Evolutionary conservation across 352 stramenopile species (phyloP).

Genomic region (Phytophthora pini): DNA sequence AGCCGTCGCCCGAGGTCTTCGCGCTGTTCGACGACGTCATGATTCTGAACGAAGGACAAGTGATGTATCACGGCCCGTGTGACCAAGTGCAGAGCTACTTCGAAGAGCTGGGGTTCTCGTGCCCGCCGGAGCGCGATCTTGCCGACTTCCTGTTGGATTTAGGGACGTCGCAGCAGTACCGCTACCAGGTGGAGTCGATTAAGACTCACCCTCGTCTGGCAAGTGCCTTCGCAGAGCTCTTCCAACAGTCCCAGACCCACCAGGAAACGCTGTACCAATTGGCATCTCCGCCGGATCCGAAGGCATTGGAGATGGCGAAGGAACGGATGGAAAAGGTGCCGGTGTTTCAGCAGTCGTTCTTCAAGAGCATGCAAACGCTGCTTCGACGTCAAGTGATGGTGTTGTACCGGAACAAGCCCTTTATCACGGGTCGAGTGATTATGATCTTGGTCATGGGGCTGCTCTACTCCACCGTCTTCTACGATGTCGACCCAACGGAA

Average conservation of each 20-base stretch:
- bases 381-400: slow-evolving; percentile 61
- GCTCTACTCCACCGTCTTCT: slow-evolving; percentile 38
- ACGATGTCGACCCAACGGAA: slow-evolving; percentile 34
- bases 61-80: slow-evolving; percentile 34
- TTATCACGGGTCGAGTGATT: slow-evolving; percentile 35
- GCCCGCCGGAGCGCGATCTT: slow-evolving; percentile 36
- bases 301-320: slow-evolving; percentile 10
- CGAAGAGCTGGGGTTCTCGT: slow-evolving; percentile 51
- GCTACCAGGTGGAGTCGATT: slow-evolving; percentile 13
- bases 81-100: slow-evolving; percentile 19
- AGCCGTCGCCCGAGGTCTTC: slow-evolving; percentile 92
- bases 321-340: slow-evolving; percentile 32
- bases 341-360: slow-evolving; percentile 41
- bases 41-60: slow-evolving; percentile 61
- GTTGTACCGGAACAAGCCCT: slow-evolving; percentile 41
- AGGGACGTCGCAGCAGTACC: slow-evolving; percentile 36
- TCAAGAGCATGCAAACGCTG: slow-evolving; percentile 31
- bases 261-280: slow-evolving; percentile 10
- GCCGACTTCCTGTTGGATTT: slow-evolving; percentile 48
- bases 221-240: slow-evolving; percentile 44
- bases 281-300: neutral
- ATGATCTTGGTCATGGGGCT: slow-evolving; percentile 41
- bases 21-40: slow-evolving; percentile 75
- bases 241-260: slow-evolving; percentile 22
- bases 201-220: slow-evolving; percentile 23